phyloP scores from a whole-genome alignment of 805 yeast species.

The Yarrowia divulgata region DNA sequence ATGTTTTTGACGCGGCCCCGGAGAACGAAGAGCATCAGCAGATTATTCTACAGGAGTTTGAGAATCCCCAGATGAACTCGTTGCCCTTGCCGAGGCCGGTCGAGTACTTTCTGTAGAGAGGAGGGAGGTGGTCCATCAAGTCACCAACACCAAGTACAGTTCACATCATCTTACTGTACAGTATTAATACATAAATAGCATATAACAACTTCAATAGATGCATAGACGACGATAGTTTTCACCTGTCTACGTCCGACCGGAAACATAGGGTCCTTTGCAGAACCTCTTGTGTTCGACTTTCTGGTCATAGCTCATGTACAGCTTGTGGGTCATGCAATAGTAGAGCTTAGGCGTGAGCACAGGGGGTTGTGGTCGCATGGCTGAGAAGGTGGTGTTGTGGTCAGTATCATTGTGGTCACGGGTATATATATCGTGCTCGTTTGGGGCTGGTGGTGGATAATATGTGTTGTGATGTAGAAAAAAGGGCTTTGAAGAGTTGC shows the following conservation, averaged over 20 bases:
- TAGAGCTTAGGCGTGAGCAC: neutral
- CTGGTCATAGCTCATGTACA: neutral
- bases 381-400: neutral
- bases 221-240: neutral
- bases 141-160: too few relatives aligned
- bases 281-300: neutral
- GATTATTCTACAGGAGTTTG: conserved; percentile 45
- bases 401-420: too few relatives aligned
- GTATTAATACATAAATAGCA: conserved; percentile 5
- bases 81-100: conserved; percentile 34
- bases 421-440: too few relatives aligned
- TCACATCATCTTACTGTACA: neutral
- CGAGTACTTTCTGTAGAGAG: conserved; percentile 29
- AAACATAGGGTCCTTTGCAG: neutral
- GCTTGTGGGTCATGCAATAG: neutral
- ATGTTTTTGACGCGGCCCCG: conserved; percentile 97
- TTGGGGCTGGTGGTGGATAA: too few relatives aligned
- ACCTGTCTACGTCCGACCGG: neutral
- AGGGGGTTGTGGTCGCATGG: neutral
- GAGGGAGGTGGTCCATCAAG: too few relatives aligned
- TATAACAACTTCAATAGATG: conserved; percentile 8
- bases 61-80: conserved; percentile 40
- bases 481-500: too few relatives aligned
- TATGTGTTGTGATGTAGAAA: too few relatives aligned
- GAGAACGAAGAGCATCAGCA: conserved; percentile 72